A percentile compares a stretch with the other conserved stretches of the same genome.
These are phyloP conservation scores for Funneliformis geosporum DNA, from an alignment of 192 early-diverging fungal species.

Conservation along the genomic window DNA sequence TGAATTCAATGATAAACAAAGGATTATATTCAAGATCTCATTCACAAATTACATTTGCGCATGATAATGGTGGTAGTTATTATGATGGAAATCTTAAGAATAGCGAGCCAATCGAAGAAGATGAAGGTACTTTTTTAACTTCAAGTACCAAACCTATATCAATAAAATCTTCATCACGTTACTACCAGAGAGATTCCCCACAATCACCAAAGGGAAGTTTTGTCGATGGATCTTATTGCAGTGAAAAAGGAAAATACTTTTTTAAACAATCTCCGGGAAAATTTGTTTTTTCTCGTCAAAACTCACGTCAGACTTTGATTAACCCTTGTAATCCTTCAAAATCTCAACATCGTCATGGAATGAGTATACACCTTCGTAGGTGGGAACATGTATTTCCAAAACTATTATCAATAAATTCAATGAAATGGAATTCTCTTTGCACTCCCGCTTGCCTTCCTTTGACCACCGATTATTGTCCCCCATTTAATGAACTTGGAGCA, in stretches of 20 bases:
- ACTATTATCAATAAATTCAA: slow-evolving; percentile 36
- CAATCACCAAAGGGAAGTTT: slow-evolving; percentile 32
- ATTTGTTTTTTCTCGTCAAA: slow-evolving; percentile 19
- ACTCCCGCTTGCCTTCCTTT: slow-evolving; percentile 94
- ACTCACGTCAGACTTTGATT: slow-evolving; percentile 37
- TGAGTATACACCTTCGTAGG: slow-evolving; percentile 64
- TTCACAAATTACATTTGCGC: background rate
- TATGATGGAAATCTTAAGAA: background rate
- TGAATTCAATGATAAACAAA: background rate
- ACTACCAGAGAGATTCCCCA: slow-evolving; percentile 27
- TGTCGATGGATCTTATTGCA: slow-evolving; percentile 36
- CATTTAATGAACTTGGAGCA: slow-evolving; percentile 60
- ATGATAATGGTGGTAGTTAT: background rate
- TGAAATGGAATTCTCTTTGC: slow-evolving; percentile 87
- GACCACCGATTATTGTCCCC: slow-evolving; percentile 83
- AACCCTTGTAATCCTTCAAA: slow-evolving; percentile 78
- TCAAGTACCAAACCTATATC: slow-evolving; percentile 54
- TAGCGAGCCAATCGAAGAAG: slow-evolving; percentile 39
- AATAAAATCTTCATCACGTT: slow-evolving; percentile 40
- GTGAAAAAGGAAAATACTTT: slow-evolving; percentile 31
- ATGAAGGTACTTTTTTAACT: slow-evolving; percentile 47
- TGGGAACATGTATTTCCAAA: slow-evolving; percentile 87
- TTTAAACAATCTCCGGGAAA: too few relatives aligned
- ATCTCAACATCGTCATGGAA: slow-evolving; percentile 51
- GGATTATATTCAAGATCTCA: slow-evolving; percentile 9